Evolutionary conservation across 1,139 yeast genomes (phyloP).

Genomic region (Yamadazyma jaroonii): DNA sequence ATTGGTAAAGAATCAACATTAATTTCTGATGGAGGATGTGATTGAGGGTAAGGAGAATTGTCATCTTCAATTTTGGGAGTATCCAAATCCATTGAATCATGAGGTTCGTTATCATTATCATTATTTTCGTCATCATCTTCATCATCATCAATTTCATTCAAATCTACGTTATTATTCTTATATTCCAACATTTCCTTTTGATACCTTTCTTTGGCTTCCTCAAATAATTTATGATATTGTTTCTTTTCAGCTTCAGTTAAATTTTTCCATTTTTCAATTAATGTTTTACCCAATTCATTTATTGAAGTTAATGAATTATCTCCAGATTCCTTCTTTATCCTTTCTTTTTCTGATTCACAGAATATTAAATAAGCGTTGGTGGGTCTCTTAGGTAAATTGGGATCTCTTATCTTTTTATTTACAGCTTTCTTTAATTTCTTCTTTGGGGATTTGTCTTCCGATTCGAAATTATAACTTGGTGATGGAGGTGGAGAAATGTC

Average conservation of each 20-base stretch:
- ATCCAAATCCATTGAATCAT: slow-evolving; percentile 9
- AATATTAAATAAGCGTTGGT: slow-evolving; percentile 85
- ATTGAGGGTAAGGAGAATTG: too few relatives aligned
- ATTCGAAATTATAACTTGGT: slow-evolving; percentile 14
- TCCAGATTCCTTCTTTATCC: slow-evolving; percentile 42
- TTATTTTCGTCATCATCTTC: slow-evolving; percentile 16
- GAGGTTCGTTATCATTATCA: slow-evolving; percentile 16
- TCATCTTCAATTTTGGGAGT: slow-evolving; percentile 5
- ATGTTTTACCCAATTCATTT: slow-evolving; percentile 49
- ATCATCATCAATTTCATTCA: slow-evolving; percentile 1
- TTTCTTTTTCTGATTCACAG: slow-evolving; percentile 83
- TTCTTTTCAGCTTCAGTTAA: slow-evolving; percentile 67
- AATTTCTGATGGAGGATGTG: too few relatives aligned
- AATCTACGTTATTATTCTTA: slow-evolving; percentile 27
- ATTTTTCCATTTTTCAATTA: slow-evolving; percentile 86
- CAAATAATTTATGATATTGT: slow-evolving; percentile 75
- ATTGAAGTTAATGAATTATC: slow-evolving; percentile 12
- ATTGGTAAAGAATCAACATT: not conserved
- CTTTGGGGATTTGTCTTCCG: slow-evolving; percentile 20
- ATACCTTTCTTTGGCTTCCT: slow-evolving; percentile 76
- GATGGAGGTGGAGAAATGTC: slow-evolving; percentile 44
- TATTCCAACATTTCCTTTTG: slow-evolving; percentile 71
- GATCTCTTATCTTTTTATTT: slow-evolving; percentile 53
- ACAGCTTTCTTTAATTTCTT: slow-evolving; percentile 17
- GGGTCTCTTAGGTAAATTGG: slow-evolving; percentile 83